Evolutionary conservation across 1,284 basidiomycete species (phyloP).

Genomic region (Trichosporon coremiiforme): DNA sequence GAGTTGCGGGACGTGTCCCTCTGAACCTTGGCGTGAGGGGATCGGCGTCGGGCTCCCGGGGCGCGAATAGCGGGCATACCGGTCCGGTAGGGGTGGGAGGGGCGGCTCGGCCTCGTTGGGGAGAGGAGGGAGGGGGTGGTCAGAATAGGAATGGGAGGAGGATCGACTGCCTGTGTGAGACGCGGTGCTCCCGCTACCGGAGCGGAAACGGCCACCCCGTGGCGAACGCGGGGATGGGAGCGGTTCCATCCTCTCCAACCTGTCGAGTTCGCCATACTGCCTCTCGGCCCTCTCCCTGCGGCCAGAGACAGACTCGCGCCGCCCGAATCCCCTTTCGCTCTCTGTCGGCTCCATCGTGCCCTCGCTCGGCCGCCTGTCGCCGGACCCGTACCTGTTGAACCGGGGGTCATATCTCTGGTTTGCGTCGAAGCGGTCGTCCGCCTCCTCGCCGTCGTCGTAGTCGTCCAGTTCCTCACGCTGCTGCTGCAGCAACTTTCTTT

Average conservation of each 20-base stretch:
- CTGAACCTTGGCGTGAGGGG: not conserved
- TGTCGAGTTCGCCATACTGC: not conserved
- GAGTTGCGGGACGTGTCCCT: not conserved
- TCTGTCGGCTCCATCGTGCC: not conserved
- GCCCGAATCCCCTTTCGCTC: not conserved
- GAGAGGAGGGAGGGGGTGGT: not conserved
- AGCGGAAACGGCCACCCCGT: not conserved
- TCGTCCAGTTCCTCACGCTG: not conserved
- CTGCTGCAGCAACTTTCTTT: not conserved
- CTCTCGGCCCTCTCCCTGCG: conserved; percentile 11
- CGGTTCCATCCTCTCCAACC: not conserved
- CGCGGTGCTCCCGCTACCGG: not conserved
- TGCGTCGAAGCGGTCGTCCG: not conserved
- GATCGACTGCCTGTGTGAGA: not conserved
- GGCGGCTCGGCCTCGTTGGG: not conserved
- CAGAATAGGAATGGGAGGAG: not conserved
- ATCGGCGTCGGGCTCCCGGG: conserved; percentile 6
- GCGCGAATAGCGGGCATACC: not conserved
- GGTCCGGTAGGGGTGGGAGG: not conserved
- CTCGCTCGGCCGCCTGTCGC: not conserved
- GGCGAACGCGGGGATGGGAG: not conserved
- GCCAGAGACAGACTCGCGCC: not conserved
- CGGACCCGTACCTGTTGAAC: not conserved
- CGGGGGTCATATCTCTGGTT: not conserved
- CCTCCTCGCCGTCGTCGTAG: not conserved